Percentiles rank a stretch among this genome's conserved stretches.
Conservation (phyloP, 2,329 filamentous ascomycete genomes). For the Beauveria brongniartii region DNA sequence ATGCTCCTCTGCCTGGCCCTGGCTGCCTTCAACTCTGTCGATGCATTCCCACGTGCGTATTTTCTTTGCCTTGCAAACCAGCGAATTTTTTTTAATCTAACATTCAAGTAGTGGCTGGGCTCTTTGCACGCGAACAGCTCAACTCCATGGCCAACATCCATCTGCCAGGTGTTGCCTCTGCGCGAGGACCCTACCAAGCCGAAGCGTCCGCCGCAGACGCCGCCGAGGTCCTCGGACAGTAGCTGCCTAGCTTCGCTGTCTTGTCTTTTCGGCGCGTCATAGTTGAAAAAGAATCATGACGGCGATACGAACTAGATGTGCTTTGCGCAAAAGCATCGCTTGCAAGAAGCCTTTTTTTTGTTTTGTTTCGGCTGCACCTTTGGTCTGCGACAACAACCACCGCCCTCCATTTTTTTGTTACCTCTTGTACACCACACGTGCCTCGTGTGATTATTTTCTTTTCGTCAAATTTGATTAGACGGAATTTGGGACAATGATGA, state of each 20-base stretch:
- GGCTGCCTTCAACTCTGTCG: background rate
- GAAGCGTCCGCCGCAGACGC: background rate
- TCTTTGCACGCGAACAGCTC: background rate
- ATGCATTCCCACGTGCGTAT: background rate
- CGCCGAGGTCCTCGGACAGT: background rate
- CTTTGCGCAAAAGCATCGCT: no score
- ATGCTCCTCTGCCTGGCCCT: slow-evolving; percentile 3
- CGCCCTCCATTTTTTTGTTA: background rate
- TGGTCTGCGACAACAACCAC: background rate
- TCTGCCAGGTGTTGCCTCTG: background rate
- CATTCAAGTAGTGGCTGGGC: background rate
- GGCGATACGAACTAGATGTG: background rate
- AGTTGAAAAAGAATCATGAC: background rate
- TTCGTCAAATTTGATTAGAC: background rate
- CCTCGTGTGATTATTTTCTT: background rate
- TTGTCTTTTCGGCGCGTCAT: background rate
- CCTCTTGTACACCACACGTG: background rate
- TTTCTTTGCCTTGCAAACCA: background rate
- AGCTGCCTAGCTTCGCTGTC: no score
- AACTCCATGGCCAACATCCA: background rate
- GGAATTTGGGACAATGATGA: background rate
- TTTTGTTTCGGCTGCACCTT: no score
- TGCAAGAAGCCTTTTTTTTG: no score
- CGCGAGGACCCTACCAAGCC: background rate
- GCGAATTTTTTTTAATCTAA: background rate